These are phyloP conservation scores for Hypericum perforatum DNA, from an alignment of 345 rosid genomes.

Conservation along the genomic window DNA sequence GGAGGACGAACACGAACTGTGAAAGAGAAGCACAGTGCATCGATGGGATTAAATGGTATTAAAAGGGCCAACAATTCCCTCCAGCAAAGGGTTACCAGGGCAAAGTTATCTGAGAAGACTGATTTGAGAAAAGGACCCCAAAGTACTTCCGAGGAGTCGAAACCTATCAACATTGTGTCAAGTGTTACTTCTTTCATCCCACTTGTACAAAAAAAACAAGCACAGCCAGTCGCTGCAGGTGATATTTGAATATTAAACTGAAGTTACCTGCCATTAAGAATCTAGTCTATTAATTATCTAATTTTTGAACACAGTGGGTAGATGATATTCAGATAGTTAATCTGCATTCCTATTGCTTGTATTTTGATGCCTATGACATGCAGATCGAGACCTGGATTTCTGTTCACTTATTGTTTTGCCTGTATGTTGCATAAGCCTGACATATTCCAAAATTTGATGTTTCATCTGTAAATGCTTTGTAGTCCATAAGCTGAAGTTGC, in stretches of 20 bases:
- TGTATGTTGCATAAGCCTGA: too few relatives aligned
- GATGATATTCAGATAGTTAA: too few relatives aligned
- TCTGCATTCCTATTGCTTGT: too few relatives aligned
- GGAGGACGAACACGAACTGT: conserved; percentile 25
- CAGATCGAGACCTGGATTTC: too few relatives aligned
- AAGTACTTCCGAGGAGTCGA: conserved; percentile 35
- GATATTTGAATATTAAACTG: conserved; percentile 1
- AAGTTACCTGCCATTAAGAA: neutral
- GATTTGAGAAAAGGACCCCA: conserved; percentile 34
- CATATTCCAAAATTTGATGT: too few relatives aligned
- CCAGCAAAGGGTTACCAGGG: conserved; percentile 41
- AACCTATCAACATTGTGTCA: conserved; percentile 64
- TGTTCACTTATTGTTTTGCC: too few relatives aligned
- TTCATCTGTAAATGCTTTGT: too few relatives aligned
- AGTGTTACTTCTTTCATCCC: conserved; percentile 72
- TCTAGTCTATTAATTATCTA: neutral
- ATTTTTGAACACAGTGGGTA: neutral
- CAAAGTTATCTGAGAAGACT: conserved; percentile 45
- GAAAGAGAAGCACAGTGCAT: conserved; percentile 33
- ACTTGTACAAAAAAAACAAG: conserved; percentile 72
- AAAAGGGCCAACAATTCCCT: conserved; percentile 33
- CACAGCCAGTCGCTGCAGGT: conserved; percentile 55
- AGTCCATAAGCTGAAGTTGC: too few relatives aligned
- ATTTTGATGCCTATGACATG: too few relatives aligned
- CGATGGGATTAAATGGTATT: conserved; percentile 20